Evolutionary conservation across 768 basidiomycete species (phyloP), one percentile per base, ranked within the genome.

Genomic region (Cubamyces lactineus): DNA sequence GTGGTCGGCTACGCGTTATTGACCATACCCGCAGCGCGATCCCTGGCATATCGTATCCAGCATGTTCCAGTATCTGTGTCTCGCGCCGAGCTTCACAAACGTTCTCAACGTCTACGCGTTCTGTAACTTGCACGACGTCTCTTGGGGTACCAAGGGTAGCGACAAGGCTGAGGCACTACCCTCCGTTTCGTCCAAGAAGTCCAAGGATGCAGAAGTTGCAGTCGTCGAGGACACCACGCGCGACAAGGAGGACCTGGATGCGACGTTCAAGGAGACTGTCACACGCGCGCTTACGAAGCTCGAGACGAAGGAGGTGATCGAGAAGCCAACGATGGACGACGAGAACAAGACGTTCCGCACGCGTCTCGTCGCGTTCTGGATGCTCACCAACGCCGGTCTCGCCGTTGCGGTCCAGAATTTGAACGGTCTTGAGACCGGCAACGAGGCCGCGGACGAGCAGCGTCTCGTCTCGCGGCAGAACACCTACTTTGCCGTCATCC

Each of bases 11-110:
- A 2, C 41, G 19, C 59, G 39, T 2, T 52, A 26, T 30, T 54
- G 23, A 62, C 58, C 71, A 24, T 3, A 46, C n/a, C 51, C 62
- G 30, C 63, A 94, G 91, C 87, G 92, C 64, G 96, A 98, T 75
- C 96, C 96, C 5, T 98, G 96, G 96, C 96, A 98, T 76, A 90
- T 98, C 87, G 88, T 96, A 76, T 92, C 92, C 24, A 94, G 92
- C 68, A 94, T 97, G 82, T 78, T 89, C 68, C 96, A 96, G 72
- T 96, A 96, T 72, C 78, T 96, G 52, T 88, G 87, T 69, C 75
- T 98, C 59, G 96, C 96, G 12, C 92, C 93, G 1, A 92, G 90
- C 68, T 96, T 96, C 78, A 95, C 89, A 39, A 98, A 97, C 72
- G 89, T 98, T 47, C 83, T 96, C 68, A 96, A 96, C 75, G 92